These are phyloP conservation scores for Mycena sp. DNA, from an alignment of 1,284 basidiomycete genomes.

Conservation along the genomic window DNA sequence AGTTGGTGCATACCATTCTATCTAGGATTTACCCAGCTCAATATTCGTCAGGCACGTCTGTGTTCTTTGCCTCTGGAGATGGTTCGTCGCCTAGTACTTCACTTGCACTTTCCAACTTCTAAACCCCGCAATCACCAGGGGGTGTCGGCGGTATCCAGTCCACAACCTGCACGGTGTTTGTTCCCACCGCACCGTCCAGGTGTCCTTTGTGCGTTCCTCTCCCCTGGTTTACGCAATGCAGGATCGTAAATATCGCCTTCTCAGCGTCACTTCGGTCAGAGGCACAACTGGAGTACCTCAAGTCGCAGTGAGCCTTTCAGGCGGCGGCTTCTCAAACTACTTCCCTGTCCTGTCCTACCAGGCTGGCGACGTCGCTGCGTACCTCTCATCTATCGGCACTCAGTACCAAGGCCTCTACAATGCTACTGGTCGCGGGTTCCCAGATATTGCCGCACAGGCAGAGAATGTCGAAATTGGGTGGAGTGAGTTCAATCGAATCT, in stretches of 20 bases:
- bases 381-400: background rate
- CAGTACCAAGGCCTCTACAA: background rate
- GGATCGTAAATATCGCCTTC: background rate
- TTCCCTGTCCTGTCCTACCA: background rate
- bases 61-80: constrained; percentile 21
- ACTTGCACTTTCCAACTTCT: background rate
- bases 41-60: background rate
- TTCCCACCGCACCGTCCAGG: constrained; percentile 13
- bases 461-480: background rate
- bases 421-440: constrained; percentile 1
- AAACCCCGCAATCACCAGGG: background rate
- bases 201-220: constrained; percentile 23
- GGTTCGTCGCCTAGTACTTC: background rate
- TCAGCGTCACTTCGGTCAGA: constrained; percentile 25
- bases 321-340: constrained; percentile 9
- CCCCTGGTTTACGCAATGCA: too few species aligned
- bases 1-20: background rate
- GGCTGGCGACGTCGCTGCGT: background rate
- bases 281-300: constrained; percentile 2
- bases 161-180: constrained; percentile 1
- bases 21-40: too few species aligned
- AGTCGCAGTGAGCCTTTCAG: background rate
- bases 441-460: constrained; percentile 1
- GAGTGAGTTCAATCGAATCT: too few species aligned
- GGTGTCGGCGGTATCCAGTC: constrained; percentile 21